A percentile compares a stretch with the other conserved stretches of the same genome.
Evolutionary conservation across 208 protist species (phyloP).

Genomic region (Leptomonas pyrrhocoris): DNA sequence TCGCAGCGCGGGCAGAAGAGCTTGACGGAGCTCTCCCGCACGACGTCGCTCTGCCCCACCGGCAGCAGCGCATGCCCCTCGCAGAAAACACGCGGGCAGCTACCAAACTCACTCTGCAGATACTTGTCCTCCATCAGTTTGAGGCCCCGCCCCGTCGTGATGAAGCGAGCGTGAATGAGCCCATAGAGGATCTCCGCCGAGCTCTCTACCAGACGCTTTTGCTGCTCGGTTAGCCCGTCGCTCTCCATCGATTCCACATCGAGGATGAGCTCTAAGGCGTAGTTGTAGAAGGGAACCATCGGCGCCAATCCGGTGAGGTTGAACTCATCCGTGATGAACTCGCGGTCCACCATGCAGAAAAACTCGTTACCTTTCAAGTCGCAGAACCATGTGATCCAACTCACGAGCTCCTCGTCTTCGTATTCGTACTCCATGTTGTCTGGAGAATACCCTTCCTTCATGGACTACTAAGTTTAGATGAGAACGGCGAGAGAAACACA

Average conservation of each 20-base stretch:
- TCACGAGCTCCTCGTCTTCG: constrained; percentile 92
- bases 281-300: constrained; percentile 97
- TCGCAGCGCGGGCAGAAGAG: constrained; percentile 98
- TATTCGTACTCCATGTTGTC: constrained; percentile 63
- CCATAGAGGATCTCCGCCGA: constrained; percentile 98
- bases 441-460: constrained; percentile 54
- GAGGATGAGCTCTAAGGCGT: constrained; percentile 98
- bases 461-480: constrained; percentile 1
- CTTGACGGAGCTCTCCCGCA: constrained; percentile 94
- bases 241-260: constrained; percentile 92
- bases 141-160: constrained; percentile 96
- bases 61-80: constrained; percentile 95
- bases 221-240: constrained; percentile 94
- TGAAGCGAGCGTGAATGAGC: constrained; percentile 99
- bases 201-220: constrained; percentile 95
- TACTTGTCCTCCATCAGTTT: constrained; percentile 98
- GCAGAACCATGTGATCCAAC: constrained; percentile 98
- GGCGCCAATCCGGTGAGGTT: constrained; percentile 96
- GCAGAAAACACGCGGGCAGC: constrained; percentile 97
- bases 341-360: constrained; percentile 97
- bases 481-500: too few species aligned
- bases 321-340: constrained; percentile 98
- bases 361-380: constrained; percentile 98
- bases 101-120: constrained; percentile 94
- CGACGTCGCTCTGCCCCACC: constrained; percentile 95